Conservation (phyloP, 1,284 basidiomycete genomes). For the Ustilago bromivora region DNA sequence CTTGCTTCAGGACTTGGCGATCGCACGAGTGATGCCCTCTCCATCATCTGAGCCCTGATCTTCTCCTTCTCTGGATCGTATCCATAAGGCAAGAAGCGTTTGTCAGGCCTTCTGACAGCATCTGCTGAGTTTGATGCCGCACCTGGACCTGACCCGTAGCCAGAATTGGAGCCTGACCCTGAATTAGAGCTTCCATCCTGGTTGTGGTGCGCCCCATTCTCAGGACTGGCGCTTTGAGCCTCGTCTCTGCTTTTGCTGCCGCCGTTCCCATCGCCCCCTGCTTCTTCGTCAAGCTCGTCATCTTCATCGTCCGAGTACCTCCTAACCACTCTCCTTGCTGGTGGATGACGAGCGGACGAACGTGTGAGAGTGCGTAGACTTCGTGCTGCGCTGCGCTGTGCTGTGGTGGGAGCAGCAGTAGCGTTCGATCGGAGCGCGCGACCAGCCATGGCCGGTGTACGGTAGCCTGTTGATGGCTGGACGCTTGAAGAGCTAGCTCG, state of each 20-base stretch:
- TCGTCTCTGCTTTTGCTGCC: conserved; percentile 28
- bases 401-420: conserved; percentile 28
- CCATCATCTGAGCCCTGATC: conserved; percentile 47
- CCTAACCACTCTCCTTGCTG: conserved; percentile 55
- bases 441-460: conserved; percentile 51
- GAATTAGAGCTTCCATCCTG: conserved; percentile 41
- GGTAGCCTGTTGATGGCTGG: conserved; percentile 34
- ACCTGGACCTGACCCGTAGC: conserved; percentile 28
- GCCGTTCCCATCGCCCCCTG: conserved; percentile 26
- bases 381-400: conserved; percentile 42
- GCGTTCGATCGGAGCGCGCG: conserved; percentile 38
- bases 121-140: conserved; percentile 24
- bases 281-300: conserved; percentile 47
- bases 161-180: conserved; percentile 30
- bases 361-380: conserved; percentile 50
- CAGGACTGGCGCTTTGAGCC: conserved; percentile 27
- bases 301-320: conserved; percentile 63
- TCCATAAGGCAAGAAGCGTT: conserved; percentile 40
- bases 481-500: conserved; percentile 22
- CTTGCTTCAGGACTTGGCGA: conserved; percentile 37
- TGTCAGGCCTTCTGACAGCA: conserved; percentile 21
- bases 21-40: conserved; percentile 45
- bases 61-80: conserved; percentile 47
- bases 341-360: conserved; percentile 49
- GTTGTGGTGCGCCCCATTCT: conserved; percentile 16